These are phyloP conservation scores for Coemansia sp. DNA, from an alignment of 192 early-diverging fungal genomes.

Conservation along the genomic window DNA sequence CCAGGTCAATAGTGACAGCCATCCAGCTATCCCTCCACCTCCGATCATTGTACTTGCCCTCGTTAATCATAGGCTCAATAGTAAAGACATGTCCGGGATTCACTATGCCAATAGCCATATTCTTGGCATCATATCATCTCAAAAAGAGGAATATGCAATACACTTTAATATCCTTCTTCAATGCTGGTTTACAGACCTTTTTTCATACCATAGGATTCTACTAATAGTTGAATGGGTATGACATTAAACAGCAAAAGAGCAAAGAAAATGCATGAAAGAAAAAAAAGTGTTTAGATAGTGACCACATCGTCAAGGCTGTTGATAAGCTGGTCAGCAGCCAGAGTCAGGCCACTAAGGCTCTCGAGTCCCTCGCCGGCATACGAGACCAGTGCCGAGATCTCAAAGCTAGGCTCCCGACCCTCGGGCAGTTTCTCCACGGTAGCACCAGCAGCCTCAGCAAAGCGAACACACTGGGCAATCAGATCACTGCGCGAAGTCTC, in stretches of 20 bases:
- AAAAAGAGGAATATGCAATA: too few species aligned
- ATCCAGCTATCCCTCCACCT: conserved; percentile 87
- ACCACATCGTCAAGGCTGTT: conserved; percentile 22
- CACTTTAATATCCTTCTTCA: too few species aligned
- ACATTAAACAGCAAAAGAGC: background rate
- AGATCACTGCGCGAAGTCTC: conserved; percentile 92
- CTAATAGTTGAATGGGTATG: background rate
- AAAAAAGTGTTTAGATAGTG: conserved; percentile 14
- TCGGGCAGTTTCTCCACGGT: conserved; percentile 58
- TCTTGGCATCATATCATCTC: too few species aligned
- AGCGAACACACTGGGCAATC: conserved; percentile 82
- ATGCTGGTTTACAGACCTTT: too few species aligned
- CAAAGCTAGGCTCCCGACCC: conserved; percentile 59
- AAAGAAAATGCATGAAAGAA: background rate
- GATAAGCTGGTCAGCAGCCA: conserved; percentile 40
- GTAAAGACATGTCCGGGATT: conserved; percentile 95
- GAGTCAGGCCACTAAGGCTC: conserved; percentile 62
- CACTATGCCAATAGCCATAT: conserved; percentile 95
- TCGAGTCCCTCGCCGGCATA: conserved; percentile 95
- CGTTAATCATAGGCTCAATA: conserved; percentile 99
- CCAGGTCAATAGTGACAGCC: conserved; percentile 81
- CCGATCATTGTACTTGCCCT: conserved; percentile 69
- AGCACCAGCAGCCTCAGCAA: conserved; percentile 82
- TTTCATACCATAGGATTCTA: too few species aligned
- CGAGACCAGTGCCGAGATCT: conserved; percentile 85